These are phyloP conservation scores for Cystobasidium sp. DNA, from an alignment of 1,284 basidiomycete species.

Conservation along the genomic window DNA sequence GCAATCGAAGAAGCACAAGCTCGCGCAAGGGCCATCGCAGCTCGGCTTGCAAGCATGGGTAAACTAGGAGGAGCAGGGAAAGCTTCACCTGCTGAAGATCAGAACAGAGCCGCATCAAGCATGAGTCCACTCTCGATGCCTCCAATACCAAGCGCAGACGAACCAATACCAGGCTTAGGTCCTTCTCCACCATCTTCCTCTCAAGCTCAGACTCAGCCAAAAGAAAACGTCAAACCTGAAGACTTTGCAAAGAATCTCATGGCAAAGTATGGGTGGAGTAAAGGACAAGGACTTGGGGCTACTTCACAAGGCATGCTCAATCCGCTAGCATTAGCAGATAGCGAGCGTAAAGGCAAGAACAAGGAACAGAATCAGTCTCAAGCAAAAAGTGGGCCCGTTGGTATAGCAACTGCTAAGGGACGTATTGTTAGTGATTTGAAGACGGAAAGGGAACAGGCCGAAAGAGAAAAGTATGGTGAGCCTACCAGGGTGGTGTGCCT, in stretches of 20 bases:
- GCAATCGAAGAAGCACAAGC: slow-evolving; percentile 48
- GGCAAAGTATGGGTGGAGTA: slow-evolving; percentile 93
- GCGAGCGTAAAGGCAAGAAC: slow-evolving; percentile 52
- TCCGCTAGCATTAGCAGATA: slow-evolving; percentile 71
- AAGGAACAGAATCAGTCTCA: slow-evolving; percentile 55
- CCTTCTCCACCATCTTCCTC: not conserved
- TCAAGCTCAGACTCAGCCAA: not conserved
- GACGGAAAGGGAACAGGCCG: slow-evolving; percentile 71
- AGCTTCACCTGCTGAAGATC: slow-evolving; percentile 21
- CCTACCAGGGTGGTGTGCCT: slow-evolving; percentile 84
- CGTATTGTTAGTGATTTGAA: slow-evolving; percentile 83
- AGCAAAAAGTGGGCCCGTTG: slow-evolving; percentile 52
- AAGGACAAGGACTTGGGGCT: slow-evolving; percentile 84
- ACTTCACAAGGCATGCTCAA: slow-evolving; percentile 83
- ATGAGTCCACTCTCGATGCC: slow-evolving; percentile 17
- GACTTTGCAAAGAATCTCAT: slow-evolving; percentile 78
- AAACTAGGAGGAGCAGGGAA: slow-evolving; percentile 21
- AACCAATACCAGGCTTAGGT: slow-evolving; percentile 26
- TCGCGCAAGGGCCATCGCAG: slow-evolving; percentile 53
- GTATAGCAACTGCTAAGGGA: slow-evolving; percentile 64
- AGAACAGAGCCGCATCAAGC: slow-evolving; percentile 10
- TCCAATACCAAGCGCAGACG: slow-evolving; percentile 4
- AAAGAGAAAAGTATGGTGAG: slow-evolving; percentile 71
- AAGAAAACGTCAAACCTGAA: slow-evolving; percentile 63
- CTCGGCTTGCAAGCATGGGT: slow-evolving; percentile 48